Evolutionary conservation across 768 basidiomycete species (phyloP).

Genomic region (Podaxis rugospora): DNA sequence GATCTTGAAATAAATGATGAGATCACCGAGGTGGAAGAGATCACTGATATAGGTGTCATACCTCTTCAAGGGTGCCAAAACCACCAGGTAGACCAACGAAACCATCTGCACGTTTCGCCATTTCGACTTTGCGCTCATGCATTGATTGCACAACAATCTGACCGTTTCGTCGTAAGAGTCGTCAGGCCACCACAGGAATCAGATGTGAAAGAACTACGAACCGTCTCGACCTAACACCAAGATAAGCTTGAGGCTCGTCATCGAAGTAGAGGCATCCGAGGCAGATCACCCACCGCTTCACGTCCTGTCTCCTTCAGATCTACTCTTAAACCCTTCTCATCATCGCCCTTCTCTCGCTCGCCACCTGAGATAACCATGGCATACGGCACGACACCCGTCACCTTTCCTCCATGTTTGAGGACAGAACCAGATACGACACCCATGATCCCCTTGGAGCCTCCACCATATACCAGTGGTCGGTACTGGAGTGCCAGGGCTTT

Average conservation of each 20-base stretch:
- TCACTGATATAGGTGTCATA: slow-evolving; percentile 17
- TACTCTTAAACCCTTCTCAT: slow-evolving; percentile 18
- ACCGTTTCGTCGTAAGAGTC: background rate
- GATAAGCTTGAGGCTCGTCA: background rate
- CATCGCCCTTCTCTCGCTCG: slow-evolving; percentile 46
- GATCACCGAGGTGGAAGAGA: background rate
- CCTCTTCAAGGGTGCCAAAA: slow-evolving; percentile 95
- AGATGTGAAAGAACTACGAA: slow-evolving; percentile 11
- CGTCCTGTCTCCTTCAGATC: slow-evolving; percentile 22
- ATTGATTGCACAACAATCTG: slow-evolving; percentile 75
- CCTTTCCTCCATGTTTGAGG: slow-evolving; percentile 62
- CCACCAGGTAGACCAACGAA: slow-evolving; percentile 93
- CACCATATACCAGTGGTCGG: slow-evolving; percentile 80
- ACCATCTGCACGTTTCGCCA: slow-evolving; percentile 76
- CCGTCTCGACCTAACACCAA: slow-evolving; percentile 26
- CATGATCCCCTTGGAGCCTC: slow-evolving; percentile 83
- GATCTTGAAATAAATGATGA: slow-evolving; percentile 37
- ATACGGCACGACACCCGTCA: slow-evolving; percentile 73
- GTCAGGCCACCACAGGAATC: background rate
- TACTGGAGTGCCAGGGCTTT: slow-evolving; percentile 57
- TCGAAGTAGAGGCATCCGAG: background rate
- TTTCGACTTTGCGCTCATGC: slow-evolving; percentile 88
- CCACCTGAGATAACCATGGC: slow-evolving; percentile 70
- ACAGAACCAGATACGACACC: slow-evolving; percentile 69
- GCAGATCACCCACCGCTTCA: slow-evolving; percentile 19